Evolutionary conservation across 1,284 basidiomycete genomes (phyloP).

Genomic region (Farysia itapuensis): DNA sequence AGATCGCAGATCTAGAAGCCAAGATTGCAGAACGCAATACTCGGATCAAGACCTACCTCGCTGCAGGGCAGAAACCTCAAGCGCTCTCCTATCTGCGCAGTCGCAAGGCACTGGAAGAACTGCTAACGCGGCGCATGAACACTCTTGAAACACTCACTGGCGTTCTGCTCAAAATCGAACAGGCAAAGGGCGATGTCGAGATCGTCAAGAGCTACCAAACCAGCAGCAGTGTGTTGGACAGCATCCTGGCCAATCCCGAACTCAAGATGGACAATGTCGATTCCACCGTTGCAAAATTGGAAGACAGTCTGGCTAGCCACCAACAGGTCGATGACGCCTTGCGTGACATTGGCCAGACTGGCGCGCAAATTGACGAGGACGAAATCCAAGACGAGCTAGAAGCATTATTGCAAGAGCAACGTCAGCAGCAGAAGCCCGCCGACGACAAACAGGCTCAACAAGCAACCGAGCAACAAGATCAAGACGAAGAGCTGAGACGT

Average conservation of each 20-base stretch:
- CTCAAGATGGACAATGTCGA: conserved; percentile 77
- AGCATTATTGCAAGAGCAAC: not conserved
- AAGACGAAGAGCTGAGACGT: no score
- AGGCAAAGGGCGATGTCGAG: conserved; percentile 84
- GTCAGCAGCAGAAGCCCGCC: no score
- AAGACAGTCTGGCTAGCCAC: conserved; percentile 77
- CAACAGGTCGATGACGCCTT: conserved; percentile 80
- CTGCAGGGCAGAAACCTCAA: conserved; percentile 70
- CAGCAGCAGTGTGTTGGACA: conserved; percentile 74
- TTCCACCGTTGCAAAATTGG: conserved; percentile 80
- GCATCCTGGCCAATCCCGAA: conserved; percentile 76
- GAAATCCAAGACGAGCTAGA: conserved; percentile 49
- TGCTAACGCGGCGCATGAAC: conserved; percentile 73
- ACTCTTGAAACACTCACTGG: conserved; percentile 74
- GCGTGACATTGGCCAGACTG: conserved; percentile 48
- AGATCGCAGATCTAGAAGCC: conserved; percentile 69
- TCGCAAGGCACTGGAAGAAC: conserved; percentile 76
- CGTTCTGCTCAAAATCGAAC: conserved; percentile 79
- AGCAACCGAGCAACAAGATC: no score
- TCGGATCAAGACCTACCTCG: conserved; percentile 70
- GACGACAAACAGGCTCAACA: not conserved
- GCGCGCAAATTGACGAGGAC: conserved; percentile 47
- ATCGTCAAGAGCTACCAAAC: conserved; percentile 83
- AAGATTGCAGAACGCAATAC: conserved; percentile 69
- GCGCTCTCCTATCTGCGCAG: conserved; percentile 76